Evolutionary conservation across 192 early-diverging fungal genomes (phyloP).

Genomic region (Dissophora globulifera): DNA sequence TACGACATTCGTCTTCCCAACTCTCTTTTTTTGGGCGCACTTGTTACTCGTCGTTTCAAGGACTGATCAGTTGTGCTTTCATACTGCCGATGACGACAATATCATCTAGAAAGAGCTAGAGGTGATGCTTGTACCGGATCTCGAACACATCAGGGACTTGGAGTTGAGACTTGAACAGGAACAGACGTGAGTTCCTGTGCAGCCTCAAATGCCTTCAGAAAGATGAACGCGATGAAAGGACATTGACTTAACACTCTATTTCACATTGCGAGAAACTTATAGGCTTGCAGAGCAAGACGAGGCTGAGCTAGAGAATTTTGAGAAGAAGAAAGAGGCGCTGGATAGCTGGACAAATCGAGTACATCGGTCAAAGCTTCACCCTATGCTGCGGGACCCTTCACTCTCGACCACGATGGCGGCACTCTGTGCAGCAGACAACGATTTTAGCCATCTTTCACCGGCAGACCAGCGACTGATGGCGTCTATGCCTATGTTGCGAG

Average conservation of each 20-base stretch:
- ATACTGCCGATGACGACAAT: too few relatives aligned
- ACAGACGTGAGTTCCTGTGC: slow-evolving; percentile 19
- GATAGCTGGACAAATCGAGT: slow-evolving; percentile 14
- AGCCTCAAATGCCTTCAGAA: too few relatives aligned
- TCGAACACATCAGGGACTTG: slow-evolving; percentile 46
- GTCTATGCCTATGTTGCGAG: slow-evolving; percentile 8
- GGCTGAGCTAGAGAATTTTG: slow-evolving; percentile 16
- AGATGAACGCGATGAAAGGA: too few relatives aligned
- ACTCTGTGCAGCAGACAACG: slow-evolving; percentile 10
- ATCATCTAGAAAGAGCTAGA: slow-evolving; percentile 40
- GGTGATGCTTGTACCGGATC: slow-evolving; percentile 42
- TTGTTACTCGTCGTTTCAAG: too few relatives aligned
- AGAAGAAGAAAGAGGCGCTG: slow-evolving; percentile 22
- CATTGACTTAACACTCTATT: too few relatives aligned
- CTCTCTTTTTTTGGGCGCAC: too few relatives aligned
- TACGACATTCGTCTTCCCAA: too few relatives aligned
- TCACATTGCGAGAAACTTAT: too few relatives aligned
- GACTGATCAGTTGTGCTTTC: too few relatives aligned
- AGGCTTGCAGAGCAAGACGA: slow-evolving; percentile 33
- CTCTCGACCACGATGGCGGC: slow-evolving; percentile 10
- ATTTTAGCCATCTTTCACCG: slow-evolving; percentile 30
- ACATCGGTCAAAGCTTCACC: slow-evolving; percentile 31
- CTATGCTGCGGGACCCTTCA: neutral
- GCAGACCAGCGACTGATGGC: slow-evolving; percentile 33
- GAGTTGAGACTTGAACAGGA: slow-evolving; percentile 49